Base-by-base conservation (phyloP, 371 early-diverging fungal species). In the Syncephalis plumigaleata region DNA sequence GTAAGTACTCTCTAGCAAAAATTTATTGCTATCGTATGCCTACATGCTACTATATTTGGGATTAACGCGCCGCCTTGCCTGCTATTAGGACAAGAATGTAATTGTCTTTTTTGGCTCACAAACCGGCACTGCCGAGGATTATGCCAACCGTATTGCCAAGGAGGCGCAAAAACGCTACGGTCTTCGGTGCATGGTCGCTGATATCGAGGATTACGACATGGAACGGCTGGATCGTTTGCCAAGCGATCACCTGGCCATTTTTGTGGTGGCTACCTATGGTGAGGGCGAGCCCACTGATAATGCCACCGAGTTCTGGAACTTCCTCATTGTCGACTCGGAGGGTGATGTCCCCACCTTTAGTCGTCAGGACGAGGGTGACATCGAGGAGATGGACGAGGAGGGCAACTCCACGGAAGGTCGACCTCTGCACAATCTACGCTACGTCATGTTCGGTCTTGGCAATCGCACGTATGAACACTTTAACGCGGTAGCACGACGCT, bases 401-500 rank as follows among this genome's bases (percentile, higher is more conserved):
- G 65, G 64, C 25, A 59, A 57, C 31, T 58, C 64, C 44, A 53
- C 62, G 50, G 60, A 60, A 20, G 68, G 68, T 5, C 61, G 67
- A 54, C 77, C 81, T n/a, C 64, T 89, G 23, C 47, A 55, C 9
- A 74, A 73, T 49, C 47, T 93, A 45, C 59, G 66, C 26, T 94
- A 78, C 55, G 65, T 87, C 22, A 59, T 85, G 26, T 95, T 97
- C 71, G 95, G 89, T n/a, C 73, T 97, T 22, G 98, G 98, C 43
- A 97, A 92, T 76, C 87, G 76, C 55, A 95, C 98, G 5, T 97
- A 97, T 64, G 95, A 95, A 59, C 85, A 89, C 56, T 95, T 81
- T 62, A 92, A 95, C 58, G 75, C 79, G 45, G 84, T 87, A 37
- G 73, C 67, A 20, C 67, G 87, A 22, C 64, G 67, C 2, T 54